Conservation (phyloP, 2,329 filamentous ascomycete species). For the Bimuria novae-zelandiae region DNA sequence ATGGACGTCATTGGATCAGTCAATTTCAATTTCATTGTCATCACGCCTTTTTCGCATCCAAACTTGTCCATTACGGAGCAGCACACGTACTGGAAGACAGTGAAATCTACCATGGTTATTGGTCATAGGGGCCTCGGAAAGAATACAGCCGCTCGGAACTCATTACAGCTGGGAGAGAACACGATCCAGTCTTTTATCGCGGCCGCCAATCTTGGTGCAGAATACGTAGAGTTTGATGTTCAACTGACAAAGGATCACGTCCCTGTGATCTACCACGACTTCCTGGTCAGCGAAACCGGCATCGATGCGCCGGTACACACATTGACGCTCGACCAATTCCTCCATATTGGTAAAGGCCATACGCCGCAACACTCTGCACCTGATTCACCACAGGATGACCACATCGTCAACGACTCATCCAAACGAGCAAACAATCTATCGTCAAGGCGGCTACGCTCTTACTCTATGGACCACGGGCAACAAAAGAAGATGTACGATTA, state of each 20-base stretch:
- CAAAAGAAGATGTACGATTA: slow-evolving; percentile 47
- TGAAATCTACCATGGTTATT: slow-evolving; percentile 83
- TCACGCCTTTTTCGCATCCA: slow-evolving; percentile 91
- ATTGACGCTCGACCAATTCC: slow-evolving; percentile 90
- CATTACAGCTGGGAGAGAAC: slow-evolving; percentile 93
- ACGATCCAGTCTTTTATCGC: slow-evolving; percentile 95
- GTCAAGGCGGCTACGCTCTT: slow-evolving; percentile 55
- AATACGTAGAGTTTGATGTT: slow-evolving; percentile 79
- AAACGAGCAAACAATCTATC: slow-evolving; percentile 17
- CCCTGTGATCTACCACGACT: slow-evolving; percentile 98
- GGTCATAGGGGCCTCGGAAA: slow-evolving; percentile 79
- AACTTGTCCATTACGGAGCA: slow-evolving; percentile 90
- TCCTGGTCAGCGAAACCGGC: slow-evolving; percentile 94
- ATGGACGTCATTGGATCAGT: slow-evolving; percentile 92
- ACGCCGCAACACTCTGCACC: slow-evolving; percentile 54
- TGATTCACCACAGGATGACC: slow-evolving; percentile 48
- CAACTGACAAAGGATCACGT: slow-evolving; percentile 99
- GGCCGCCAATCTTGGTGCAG: slow-evolving; percentile 86
- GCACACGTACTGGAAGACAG: slow-evolving; percentile 95
- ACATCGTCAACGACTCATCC: slow-evolving; percentile 19
- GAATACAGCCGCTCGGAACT: slow-evolving; percentile 81
- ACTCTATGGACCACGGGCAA: slow-evolving; percentile 61
- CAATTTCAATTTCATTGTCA: slow-evolving; percentile 95
- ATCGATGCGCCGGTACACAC: slow-evolving; percentile 97
- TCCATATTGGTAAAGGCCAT: slow-evolving; percentile 74